Percentiles rank a stretch among this genome's conserved stretches.
These are phyloP conservation scores for Fusarium sp. DNA, from an alignment of 2,329 filamentous ascomycete species.

Conservation along the genomic window DNA sequence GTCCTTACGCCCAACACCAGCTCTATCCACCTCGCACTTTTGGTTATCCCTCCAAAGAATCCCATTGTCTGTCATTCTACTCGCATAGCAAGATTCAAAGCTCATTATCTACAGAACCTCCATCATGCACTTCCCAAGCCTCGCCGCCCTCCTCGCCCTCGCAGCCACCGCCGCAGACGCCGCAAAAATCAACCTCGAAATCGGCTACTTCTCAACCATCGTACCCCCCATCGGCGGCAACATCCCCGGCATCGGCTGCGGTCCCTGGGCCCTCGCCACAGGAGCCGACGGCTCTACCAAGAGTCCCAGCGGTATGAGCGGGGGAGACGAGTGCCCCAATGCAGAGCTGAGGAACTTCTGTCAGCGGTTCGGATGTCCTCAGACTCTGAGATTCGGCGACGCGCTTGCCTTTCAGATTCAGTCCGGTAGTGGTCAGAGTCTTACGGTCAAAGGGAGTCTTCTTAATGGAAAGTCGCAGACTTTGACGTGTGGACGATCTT, in stretches of 20 bases:
- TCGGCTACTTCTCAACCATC: not conserved
- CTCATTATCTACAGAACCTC: fast-evolving
- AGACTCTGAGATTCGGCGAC: not conserved
- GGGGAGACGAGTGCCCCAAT: not conserved
- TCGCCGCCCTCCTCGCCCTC: not conserved
- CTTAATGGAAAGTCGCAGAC: not conserved
- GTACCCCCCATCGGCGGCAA: not conserved
- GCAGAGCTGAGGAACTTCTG: not conserved
- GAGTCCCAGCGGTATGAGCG: fast-evolving
- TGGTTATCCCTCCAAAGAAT: not conserved
- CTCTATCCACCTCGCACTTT: not conserved
- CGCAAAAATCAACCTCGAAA: not conserved
- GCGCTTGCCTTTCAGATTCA: not conserved
- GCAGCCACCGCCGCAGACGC: not conserved
- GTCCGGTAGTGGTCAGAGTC: not conserved
- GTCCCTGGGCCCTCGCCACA: not conserved
- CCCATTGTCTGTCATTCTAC: too few species aligned
- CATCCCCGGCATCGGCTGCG: not conserved
- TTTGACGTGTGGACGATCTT: not conserved
- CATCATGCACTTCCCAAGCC: not conserved
- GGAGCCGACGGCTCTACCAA: not conserved
- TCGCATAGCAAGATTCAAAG: too few species aligned
- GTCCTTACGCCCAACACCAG: not conserved
- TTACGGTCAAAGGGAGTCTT: not conserved
- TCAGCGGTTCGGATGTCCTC: not conserved